phyloP scores from a whole-genome alignment of 2,329 filamentous ascomycete species.

The Trichocomaceae sp. region DNA sequence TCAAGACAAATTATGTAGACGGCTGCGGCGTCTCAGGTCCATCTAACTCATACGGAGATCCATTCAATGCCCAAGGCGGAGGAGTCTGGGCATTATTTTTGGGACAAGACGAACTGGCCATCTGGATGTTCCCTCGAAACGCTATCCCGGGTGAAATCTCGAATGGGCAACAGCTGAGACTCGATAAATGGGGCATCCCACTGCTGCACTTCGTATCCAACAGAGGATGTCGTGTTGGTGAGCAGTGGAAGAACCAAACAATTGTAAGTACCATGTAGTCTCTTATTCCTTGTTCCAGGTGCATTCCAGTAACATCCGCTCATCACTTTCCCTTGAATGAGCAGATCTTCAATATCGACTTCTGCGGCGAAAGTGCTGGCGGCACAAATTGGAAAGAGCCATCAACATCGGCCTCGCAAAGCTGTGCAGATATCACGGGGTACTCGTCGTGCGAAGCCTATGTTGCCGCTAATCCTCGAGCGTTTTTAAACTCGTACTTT shows the following conservation, averaged over 20 bases:
- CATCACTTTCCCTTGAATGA: background rate
- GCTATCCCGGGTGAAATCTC: constrained; percentile 59
- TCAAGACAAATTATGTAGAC: constrained; percentile 37
- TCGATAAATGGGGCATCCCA: constrained; percentile 60
- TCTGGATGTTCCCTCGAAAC: constrained; percentile 76
- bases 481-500: constrained; percentile 71
- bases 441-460: constrained; percentile 60
- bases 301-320: background rate
- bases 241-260: constrained; percentile 64
- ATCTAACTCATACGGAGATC: constrained; percentile 53
- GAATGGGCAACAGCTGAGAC: constrained; percentile 51
- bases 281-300: background rate
- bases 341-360: constrained; percentile 62
- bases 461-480: constrained; percentile 62
- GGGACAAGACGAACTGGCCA: constrained; percentile 62
- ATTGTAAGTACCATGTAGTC: constrained; percentile 50
- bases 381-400: constrained; percentile 50
- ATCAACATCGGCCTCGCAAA: constrained; percentile 25
- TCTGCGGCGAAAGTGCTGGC: constrained; percentile 85
- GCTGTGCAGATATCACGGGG: constrained; percentile 54
- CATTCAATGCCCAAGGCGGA: constrained; percentile 64
- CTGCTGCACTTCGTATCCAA: constrained; percentile 45
- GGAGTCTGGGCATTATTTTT: constrained; percentile 72
- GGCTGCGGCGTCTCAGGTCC: constrained; percentile 57
- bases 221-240: constrained; percentile 63